Evolutionary conservation across 306 rosid genomes (phyloP), one percentile per base, ranked within the genome.

Genomic region (Vigna angularis): DNA sequence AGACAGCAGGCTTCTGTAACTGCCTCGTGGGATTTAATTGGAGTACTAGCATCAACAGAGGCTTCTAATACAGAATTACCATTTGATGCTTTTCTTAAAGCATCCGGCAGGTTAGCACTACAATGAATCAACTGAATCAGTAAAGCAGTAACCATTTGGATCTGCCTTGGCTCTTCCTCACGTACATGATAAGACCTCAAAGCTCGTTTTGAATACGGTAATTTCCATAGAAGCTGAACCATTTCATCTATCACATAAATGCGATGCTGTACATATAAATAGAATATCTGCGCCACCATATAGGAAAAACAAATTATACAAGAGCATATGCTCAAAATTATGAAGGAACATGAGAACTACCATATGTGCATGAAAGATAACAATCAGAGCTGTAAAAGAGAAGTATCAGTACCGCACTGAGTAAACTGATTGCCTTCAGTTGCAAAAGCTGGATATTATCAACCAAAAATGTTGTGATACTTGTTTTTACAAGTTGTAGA

Each of bases 361-460:
- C 24, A 56, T 69, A 73, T 24, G 51, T 66, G 74, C 65, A 77
- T 44, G 26, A 47, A 64, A 68, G 67, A 22, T 48, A 72, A 66
- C 53, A 58, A 49, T 22, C 20, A 79, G 79, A 82, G 67, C 61
- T 64, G 66, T 30, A 8, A 58, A 74, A 47, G 81, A 47, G 73
- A 81, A 78, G 83, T 63, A 75, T 84, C 69, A 56, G 34, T 93
- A 95, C 99, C 98, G 87, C 96, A 68, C 98, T 82, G 81, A 95
- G 80, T 79, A 95, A 87, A 83, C 97, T 88, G 83, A 95, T 93
- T 51, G 98, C 90, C 90, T 95, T 95, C 84, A 95, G 87, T 66
- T 95, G 99, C 91, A 95, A 86, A 74, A 95, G 96, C 91, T 95
- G 98, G 73, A 95, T 87, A 78, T 95, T 93, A 79, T 95, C 99